Conservation (phyloP, 2,329 filamentous ascomycete species). For the Exophiala sp. region DNA sequence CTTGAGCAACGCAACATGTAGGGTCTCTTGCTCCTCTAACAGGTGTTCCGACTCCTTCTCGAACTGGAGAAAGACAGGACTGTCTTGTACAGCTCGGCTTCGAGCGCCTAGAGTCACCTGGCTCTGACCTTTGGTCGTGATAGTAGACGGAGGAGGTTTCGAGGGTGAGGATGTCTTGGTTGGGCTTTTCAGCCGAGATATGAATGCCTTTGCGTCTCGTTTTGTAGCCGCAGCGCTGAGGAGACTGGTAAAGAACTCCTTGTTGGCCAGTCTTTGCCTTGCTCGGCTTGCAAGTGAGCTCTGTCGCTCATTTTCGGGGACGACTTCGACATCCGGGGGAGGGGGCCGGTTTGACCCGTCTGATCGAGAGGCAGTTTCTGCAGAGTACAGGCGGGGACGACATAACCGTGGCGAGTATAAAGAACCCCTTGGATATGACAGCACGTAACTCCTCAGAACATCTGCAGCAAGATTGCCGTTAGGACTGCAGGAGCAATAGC, state of each 20-base stretch:
- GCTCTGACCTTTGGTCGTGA: slow-evolving; percentile 28
- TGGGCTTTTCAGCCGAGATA: slow-evolving; percentile 68
- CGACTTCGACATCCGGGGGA: slow-evolving; percentile 10
- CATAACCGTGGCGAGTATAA: slow-evolving; percentile 1
- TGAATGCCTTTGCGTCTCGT: slow-evolving; percentile 83
- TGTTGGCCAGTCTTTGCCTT: slow-evolving; percentile 42
- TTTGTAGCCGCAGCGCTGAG: slow-evolving; percentile 85
- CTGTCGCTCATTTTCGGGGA: slow-evolving; percentile 1
- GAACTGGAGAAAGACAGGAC: slow-evolving; percentile 55
- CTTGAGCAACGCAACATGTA: slow-evolving; percentile 82
- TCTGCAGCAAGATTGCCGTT: slow-evolving; percentile 30
- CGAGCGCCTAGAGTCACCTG: slow-evolving; percentile 47
- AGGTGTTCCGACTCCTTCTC: slow-evolving; percentile 36
- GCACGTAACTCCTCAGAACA: slow-evolving; percentile 17
- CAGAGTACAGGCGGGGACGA: slow-evolving; percentile 17
- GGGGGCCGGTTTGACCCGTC: slow-evolving; percentile 17
- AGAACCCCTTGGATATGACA: neutral
- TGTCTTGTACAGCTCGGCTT: slow-evolving; percentile 52
- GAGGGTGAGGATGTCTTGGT: slow-evolving; percentile 22
- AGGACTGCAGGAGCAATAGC: slow-evolving; percentile 31
- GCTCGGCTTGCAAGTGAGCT: slow-evolving; percentile 35
- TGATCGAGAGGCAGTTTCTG: slow-evolving; percentile 20
- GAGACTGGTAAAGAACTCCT: slow-evolving; percentile 83
- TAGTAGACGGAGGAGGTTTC: slow-evolving; percentile 23
- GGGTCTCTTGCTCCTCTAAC: slow-evolving; percentile 40